Percentiles rank a stretch among this genome's conserved stretches.
phyloP scores from a whole-genome alignment of 75 land plant genomes.

The Selaginella moellendorffii region DNA sequence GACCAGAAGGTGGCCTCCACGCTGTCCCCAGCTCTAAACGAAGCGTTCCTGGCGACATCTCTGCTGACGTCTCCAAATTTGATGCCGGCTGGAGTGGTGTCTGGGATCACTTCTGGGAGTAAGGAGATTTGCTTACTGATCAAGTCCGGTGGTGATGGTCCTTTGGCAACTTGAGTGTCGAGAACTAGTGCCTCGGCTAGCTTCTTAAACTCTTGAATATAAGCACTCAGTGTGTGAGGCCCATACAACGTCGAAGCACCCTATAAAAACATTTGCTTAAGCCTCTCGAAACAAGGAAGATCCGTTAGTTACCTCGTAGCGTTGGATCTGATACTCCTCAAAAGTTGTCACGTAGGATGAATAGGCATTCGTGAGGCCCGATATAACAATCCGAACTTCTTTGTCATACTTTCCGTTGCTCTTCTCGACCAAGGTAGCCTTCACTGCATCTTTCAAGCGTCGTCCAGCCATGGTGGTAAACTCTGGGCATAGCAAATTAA shows the following conservation, averaged over 20 bases:
- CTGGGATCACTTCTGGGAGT: constrained; percentile 52
- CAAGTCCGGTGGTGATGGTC: constrained; percentile 61
- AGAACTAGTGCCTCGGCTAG: constrained; percentile 45
- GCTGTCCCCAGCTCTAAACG: constrained; percentile 40
- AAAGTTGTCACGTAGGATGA: constrained; percentile 93
- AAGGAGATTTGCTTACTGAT: constrained; percentile 52
- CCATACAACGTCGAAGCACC: constrained; percentile 93
- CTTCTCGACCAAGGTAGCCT: constrained; percentile 29
- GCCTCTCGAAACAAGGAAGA: neutral
- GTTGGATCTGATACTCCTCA: constrained; percentile 84
- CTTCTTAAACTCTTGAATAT: constrained; percentile 84
- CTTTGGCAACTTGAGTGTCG: constrained; percentile 21
- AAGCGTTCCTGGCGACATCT: constrained; percentile 57
- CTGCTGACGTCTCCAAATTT: constrained; percentile 53
- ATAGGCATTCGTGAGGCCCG: constrained; percentile 83
- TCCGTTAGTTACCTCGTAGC: constrained; percentile 67
- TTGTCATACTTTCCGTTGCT: constrained; percentile 33
- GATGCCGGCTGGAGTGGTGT: constrained; percentile 45
- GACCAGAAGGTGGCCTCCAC: constrained; percentile 53
- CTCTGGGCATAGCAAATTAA: too few species aligned
- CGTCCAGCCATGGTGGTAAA: constrained; percentile 99
- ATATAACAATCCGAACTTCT: constrained; percentile 56
- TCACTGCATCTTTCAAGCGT: constrained; percentile 81
- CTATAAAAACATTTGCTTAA: constrained; percentile 22
- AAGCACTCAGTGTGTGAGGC: constrained; percentile 69